Percentiles rank a stretch among this genome's conserved stretches.
These are phyloP conservation scores for Acephala macrosclerotiorum DNA, from an alignment of 2,329 filamentous ascomycete species.

Conservation along the genomic window DNA sequence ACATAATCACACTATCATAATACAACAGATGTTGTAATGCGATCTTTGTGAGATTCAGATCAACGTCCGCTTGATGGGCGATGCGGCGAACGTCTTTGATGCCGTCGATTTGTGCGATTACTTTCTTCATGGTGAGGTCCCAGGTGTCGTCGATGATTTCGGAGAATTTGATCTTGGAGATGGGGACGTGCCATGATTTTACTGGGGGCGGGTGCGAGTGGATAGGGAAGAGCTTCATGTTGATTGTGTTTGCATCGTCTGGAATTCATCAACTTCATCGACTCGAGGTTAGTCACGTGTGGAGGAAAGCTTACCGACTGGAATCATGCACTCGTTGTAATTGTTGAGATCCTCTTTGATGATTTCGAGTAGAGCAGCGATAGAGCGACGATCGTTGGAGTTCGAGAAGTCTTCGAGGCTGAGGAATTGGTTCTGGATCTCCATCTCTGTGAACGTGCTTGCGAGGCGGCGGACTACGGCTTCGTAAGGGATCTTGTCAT, in stretches of 20 bases:
- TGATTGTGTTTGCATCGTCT: constrained; percentile 94
- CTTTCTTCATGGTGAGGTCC: constrained; percentile 80
- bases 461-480: constrained; percentile 87
- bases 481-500: constrained; percentile 81
- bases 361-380: constrained; percentile 85
- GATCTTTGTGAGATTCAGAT: constrained; percentile 83
- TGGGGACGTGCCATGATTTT: constrained; percentile 88
- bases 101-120: constrained; percentile 88
- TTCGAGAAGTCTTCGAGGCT: constrained; percentile 53
- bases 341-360: constrained; percentile 90
- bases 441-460: constrained; percentile 84
- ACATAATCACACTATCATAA: constrained; percentile 87
- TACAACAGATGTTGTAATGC: constrained; percentile 90
- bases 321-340: constrained; percentile 98
- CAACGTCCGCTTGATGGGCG: constrained; percentile 83
- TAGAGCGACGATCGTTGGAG: constrained; percentile 66
- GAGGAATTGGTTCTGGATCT: constrained; percentile 89
- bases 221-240: constrained; percentile 93
- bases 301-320: constrained; percentile 70
- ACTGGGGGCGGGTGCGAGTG: constrained; percentile 80
- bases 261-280: constrained; percentile 12
- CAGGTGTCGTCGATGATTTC: constrained; percentile 72
- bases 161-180: constrained; percentile 71
- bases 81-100: constrained; percentile 90
- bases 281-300: not conserved